phyloP scores from a whole-genome alignment of 2,329 filamentous ascomycete species.

The Amesomyces nigricolor region DNA sequence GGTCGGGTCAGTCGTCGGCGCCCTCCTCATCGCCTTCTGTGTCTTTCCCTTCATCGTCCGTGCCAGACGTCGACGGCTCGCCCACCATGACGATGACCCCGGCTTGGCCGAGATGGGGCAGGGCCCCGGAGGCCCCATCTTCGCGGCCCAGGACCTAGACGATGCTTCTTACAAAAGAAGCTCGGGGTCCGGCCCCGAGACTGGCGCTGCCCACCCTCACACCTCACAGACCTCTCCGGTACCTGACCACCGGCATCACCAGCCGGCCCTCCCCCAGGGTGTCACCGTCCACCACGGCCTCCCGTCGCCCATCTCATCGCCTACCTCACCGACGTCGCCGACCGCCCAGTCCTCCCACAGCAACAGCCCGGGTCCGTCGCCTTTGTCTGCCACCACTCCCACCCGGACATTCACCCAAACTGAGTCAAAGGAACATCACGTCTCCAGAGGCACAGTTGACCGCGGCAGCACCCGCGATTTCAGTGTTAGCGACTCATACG shows the following conservation, averaged over 20 bases:
- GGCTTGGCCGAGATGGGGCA: conserved; percentile 30
- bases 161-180: conserved; percentile 23
- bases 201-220: conserved; percentile 3
- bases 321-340: conserved; percentile 18
- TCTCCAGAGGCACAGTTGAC: conserved; percentile 19
- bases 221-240: conserved; percentile 1
- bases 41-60: conserved; percentile 32
- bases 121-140: conserved; percentile 25
- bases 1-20: conserved; percentile 31
- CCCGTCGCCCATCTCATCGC: conserved; percentile 24
- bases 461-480: conserved; percentile 23
- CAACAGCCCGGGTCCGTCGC: conserved; percentile 14
- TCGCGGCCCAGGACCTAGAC: conserved; percentile 14
- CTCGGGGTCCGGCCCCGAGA: conserved; percentile 15
- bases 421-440: conserved; percentile 5
- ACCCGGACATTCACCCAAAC: conserved; percentile 6
- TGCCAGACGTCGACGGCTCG: conserved; percentile 24
- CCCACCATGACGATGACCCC: conserved; percentile 24
- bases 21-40: conserved; percentile 30
- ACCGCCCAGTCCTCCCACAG: conserved; percentile 9
- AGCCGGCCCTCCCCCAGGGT: conserved; percentile 16
- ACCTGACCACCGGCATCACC: conserved; percentile 16
- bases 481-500: conserved; percentile 24
- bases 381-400: conserved; percentile 11
- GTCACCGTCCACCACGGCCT: conserved; percentile 22